These are phyloP conservation scores for Metroxylon sagu DNA, from an alignment of 176 grass and related monocot species.

Conservation along the genomic window DNA sequence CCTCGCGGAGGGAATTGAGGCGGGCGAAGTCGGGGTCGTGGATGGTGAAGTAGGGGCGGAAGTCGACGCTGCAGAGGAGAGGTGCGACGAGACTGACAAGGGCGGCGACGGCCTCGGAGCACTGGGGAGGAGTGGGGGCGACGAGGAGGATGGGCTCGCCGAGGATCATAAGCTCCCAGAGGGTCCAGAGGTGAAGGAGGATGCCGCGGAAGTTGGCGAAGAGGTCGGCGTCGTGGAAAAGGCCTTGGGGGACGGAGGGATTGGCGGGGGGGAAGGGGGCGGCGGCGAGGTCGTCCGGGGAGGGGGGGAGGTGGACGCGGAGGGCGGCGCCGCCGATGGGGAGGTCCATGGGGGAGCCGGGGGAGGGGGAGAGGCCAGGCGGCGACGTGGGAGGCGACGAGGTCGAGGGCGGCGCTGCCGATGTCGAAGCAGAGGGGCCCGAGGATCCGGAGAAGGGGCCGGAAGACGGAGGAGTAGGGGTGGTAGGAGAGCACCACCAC, in stretches of 20 bases:
- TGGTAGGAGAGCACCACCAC: conserved; percentile 73
- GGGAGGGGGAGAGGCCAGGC: conserved; percentile 58
- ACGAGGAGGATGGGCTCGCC: conserved; percentile 67
- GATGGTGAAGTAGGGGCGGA: conserved; percentile 87
- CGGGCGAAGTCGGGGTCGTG: conserved; percentile 85
- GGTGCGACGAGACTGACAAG: conserved; percentile 94
- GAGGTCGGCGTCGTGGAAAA: conserved; percentile 84
- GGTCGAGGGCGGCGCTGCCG: conserved; percentile 53
- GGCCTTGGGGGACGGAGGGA: conserved; percentile 53
- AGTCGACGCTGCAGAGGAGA: conserved; percentile 67
- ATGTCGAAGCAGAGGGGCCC: conserved; percentile 95
- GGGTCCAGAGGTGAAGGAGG: conserved; percentile 85
- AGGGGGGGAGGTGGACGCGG: conserved; percentile 61
- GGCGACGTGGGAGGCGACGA: conserved; percentile 85
- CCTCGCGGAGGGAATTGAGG: conserved; percentile 66
- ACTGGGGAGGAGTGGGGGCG: conserved; percentile 72
- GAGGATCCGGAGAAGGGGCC: conserved; percentile 84
- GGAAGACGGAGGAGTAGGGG: conserved; percentile 73
- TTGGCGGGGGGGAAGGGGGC: conserved; percentile 44
- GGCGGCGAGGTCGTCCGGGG: conserved; percentile 35
- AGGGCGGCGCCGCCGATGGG: conserved; percentile 71
- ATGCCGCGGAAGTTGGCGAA: conserved; percentile 72
- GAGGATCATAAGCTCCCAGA: conserved; percentile 87
- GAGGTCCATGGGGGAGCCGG: conserved; percentile 61
- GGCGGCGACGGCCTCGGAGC: conserved; percentile 77